Evolutionary conservation across 1,284 basidiomycete species (phyloP), one percentile per base, ranked within the genome.

Genomic region (Testicularia cyperi): DNA sequence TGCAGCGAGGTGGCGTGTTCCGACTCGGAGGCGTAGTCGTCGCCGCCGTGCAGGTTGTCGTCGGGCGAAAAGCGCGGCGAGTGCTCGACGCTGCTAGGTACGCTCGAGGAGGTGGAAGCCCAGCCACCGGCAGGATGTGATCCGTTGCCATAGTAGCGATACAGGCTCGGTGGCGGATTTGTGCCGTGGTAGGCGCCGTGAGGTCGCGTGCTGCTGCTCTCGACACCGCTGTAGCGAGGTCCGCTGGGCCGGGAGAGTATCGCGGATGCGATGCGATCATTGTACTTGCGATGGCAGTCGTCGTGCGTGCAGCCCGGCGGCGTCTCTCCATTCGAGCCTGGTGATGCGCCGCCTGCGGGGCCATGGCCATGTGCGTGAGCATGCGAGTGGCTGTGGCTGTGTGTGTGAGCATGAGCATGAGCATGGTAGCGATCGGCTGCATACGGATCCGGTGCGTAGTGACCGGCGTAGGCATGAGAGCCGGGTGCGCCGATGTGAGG

Each of bases 81-180:
- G 44, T 72, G 70, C 34, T 72, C 65, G 34, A 62, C 54, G 38
- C 67, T 69, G 63, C 65, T 68, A n/a, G 70, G 69, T n/a, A 72
- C 49, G 54, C 66, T 69, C 21, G 61, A 65, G 7, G 69, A 63
- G 16, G 57, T 68, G 41, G 69, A 71, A 18, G 58, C 58, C 40
- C 57, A 58, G 18, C 49, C 54, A 18, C 54, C 58, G n/a, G 40
- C 47, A 36, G 54, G 51, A 27, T 56, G 49, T 25, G 58, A 41
- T n/a, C 47, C 44, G 24, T 62, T 47, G 26, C 56, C 52, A 36
- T 62, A 62, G 46, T 62, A 62, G 25, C 58, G 46, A 38, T 62
- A 52, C 27, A 62, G 58, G 40, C 58, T 62, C 13, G 58, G 58
- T 30, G 58, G 58, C 20, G 58, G 58, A 27, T 62, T 47, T 22